phyloP scores from a whole-genome alignment of 2,329 filamentous ascomycete species.

The Penicillium sp. region DNA sequence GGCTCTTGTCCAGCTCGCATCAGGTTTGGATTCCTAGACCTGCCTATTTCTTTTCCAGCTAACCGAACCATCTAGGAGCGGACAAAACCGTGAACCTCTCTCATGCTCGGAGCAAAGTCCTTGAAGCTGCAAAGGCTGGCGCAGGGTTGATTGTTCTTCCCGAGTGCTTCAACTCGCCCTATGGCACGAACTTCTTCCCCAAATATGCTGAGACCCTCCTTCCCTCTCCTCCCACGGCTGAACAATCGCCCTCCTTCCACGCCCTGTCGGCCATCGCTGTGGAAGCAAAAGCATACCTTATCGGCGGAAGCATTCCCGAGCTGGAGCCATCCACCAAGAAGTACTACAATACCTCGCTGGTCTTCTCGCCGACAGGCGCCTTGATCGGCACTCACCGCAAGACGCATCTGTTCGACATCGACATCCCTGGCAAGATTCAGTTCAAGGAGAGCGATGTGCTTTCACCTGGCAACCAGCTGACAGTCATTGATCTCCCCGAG shows the following conservation, averaged over 20 bases:
- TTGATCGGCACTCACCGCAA: conserved; percentile 89
- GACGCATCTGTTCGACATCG: conserved; percentile 94
- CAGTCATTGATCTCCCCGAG: conserved; percentile 79
- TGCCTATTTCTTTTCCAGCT: background rate
- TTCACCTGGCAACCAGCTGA: conserved; percentile 78
- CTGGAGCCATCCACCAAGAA: conserved; percentile 62
- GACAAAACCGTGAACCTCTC: conserved; percentile 84
- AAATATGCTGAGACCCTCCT: conserved; percentile 86
- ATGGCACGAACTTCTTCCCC: conserved; percentile 87
- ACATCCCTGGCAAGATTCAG: conserved; percentile 90
- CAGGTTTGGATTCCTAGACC: conserved; percentile 47
- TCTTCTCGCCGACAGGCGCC: conserved; percentile 74
- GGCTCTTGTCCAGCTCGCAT: conserved; percentile 76
- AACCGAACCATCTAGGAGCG: conserved; percentile 49
- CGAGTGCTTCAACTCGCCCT: conserved; percentile 98
- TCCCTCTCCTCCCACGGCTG: conserved; percentile 68
- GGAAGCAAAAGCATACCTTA: conserved; percentile 74
- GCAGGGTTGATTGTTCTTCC: conserved; percentile 88
- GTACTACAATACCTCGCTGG: conserved; percentile 87
- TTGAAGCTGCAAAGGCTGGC: conserved; percentile 71
- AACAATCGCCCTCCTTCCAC: conserved; percentile 78
- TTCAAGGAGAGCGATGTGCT: conserved; percentile 91
- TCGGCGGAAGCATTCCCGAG: conserved; percentile 93
- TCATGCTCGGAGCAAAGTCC: conserved; percentile 76
- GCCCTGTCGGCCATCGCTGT: conserved; percentile 76